Percentiles rank a stretch among this genome's conserved stretches.
These are phyloP conservation scores for Lepidium africanum DNA, from an alignment of 345 rosid species.

Conservation along the genomic window DNA sequence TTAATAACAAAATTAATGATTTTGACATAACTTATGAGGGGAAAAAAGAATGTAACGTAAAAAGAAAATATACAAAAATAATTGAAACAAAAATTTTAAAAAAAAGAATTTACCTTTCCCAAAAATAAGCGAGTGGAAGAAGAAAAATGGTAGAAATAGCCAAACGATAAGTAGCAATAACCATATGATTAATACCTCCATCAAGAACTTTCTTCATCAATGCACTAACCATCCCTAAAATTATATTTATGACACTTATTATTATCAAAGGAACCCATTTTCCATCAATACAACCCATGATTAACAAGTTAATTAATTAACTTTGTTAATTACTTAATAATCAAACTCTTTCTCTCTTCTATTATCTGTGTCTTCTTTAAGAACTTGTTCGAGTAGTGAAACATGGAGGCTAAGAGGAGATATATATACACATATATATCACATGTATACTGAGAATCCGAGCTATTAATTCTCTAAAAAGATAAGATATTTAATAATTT, in stretches of 20 bases:
- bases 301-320: neutral
- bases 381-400: conserved; percentile 3
- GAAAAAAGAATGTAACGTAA: too few species aligned
- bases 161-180: conserved; percentile 52
- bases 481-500: neutral
- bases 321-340: neutral
- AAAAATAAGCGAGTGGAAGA: conserved; percentile 44
- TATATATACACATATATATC: neutral
- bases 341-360: neutral
- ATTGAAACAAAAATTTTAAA: neutral
- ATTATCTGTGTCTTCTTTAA: neutral
- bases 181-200: conserved; percentile 44
- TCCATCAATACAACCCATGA: conserved; percentile 14
- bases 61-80: neutral
- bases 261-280: conserved; percentile 38
- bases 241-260: conserved; percentile 28
- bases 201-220: conserved; percentile 49
- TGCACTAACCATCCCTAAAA: conserved; percentile 34
- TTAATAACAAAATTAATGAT: too few species aligned
- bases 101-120: conserved; percentile 37
- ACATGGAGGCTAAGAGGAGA: neutral
- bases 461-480: neutral
- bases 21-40: too few species aligned
- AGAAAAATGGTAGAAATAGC: conserved; percentile 39
- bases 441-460: neutral